Conservation (phyloP, 352 stramenopile genomes). For the Phytophthora nicotianae region DNA sequence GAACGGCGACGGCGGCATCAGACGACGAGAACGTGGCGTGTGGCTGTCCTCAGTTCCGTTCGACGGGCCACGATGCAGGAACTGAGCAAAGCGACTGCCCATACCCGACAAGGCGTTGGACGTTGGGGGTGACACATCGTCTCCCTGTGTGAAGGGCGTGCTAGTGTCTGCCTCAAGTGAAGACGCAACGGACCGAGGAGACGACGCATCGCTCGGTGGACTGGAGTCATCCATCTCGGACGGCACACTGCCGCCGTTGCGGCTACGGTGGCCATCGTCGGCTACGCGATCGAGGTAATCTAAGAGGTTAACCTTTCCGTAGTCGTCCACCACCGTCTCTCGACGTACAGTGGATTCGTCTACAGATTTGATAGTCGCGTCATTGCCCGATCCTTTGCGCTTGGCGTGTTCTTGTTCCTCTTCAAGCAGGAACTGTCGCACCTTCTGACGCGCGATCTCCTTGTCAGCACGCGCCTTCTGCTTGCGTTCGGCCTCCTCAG, state of each 20-base stretch:
- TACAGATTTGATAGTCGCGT: conserved; percentile 55
- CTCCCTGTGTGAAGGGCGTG: conserved; percentile 32
- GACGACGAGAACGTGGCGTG: conserved; percentile 20
- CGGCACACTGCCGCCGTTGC: conserved; percentile 28
- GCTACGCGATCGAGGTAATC: conserved; percentile 52
- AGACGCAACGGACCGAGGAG: conserved; percentile 31
- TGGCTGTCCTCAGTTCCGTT: conserved; percentile 17
- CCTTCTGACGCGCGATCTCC: conserved; percentile 50
- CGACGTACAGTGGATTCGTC: conserved; percentile 55
- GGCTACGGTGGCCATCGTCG: conserved; percentile 33
- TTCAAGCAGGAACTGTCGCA: conserved; percentile 50
- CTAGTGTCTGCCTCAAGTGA: conserved; percentile 31
- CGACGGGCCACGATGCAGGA: conserved; percentile 35
- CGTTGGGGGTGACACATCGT: conserved; percentile 5
- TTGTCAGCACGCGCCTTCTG: conserved; percentile 52
- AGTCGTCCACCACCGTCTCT: conserved; percentile 56
- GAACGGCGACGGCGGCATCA: conserved; percentile 30
- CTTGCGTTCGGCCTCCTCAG: conserved; percentile 47
- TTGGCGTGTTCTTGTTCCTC: conserved; percentile 31
- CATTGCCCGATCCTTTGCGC: conserved; percentile 18
- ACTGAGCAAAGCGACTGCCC: conserved; percentile 39
- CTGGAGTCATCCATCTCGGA: conserved; percentile 24
- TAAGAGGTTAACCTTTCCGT: conserved; percentile 53
- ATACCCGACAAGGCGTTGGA: conserved; percentile 22
- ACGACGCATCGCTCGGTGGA: conserved; percentile 28